Conservation (phyloP, 306 rosid species). For the Cucurbita argyrosperma region DNA sequence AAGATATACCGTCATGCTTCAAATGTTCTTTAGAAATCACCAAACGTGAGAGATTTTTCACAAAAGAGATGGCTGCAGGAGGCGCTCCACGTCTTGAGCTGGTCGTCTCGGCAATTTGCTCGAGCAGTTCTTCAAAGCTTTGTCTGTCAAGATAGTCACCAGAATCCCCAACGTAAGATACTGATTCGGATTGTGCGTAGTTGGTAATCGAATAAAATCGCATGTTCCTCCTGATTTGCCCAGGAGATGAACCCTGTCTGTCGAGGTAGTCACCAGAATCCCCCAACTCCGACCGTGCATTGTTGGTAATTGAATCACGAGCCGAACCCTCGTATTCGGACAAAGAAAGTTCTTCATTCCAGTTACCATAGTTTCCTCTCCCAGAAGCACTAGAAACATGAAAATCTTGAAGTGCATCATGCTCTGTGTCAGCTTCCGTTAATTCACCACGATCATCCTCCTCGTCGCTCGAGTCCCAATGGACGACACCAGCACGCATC, state of each 20-base stretch:
- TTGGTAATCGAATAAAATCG: conserved; percentile 17
- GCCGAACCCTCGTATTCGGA: conserved; percentile 33
- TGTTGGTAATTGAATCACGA: conserved; percentile 12
- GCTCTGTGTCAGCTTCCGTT: conserved; percentile 43
- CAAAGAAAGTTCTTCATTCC: conserved; percentile 26
- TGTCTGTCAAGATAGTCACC: conserved; percentile 57
- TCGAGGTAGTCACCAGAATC: conserved; percentile 58
- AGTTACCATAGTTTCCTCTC: conserved; percentile 16
- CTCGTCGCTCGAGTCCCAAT: conserved; percentile 48
- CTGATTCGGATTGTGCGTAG: conserved; percentile 20
- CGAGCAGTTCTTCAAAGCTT: conserved; percentile 55
- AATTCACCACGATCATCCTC: conserved; percentile 38
- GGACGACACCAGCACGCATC: conserved; percentile 68
- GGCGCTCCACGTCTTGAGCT: conserved; percentile 81
- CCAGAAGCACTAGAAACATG: conserved; percentile 24
- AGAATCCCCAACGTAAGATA: conserved; percentile 31
- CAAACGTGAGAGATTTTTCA: conserved; percentile 42
- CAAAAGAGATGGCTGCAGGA: conserved; percentile 54
- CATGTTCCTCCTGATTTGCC: conserved; percentile 28
- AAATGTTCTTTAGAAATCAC: conserved; percentile 43
- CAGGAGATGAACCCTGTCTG: conserved; percentile 21
- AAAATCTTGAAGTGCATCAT: conserved; percentile 25
- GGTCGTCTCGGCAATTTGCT: conserved; percentile 61
- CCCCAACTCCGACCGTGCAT: conserved; percentile 19
- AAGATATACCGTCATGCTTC: conserved; percentile 47